Evolutionary conservation across 305 asterid species (phyloP).

Genomic region (Andrographis paniculata): DNA sequence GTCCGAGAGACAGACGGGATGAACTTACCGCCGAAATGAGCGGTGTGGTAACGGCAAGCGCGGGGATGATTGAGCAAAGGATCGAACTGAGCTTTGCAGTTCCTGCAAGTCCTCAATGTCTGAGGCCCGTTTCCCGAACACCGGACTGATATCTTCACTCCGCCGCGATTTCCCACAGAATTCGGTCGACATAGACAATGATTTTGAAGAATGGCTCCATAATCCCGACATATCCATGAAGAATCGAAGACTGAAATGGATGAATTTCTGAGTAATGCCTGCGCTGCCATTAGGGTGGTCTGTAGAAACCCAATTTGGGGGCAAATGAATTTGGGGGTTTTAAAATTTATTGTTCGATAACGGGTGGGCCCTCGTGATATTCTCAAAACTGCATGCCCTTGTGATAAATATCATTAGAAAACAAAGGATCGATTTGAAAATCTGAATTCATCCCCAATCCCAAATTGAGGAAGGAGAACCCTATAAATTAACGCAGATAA

Average conservation of each 20-base stretch:
- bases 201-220: conserved; percentile 13
- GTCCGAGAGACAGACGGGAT: neutral
- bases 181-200: conserved; percentile 5
- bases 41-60: conserved; percentile 78
- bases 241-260: conserved; percentile 13
- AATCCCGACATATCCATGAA: conserved; percentile 12
- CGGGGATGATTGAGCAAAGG: conserved; percentile 73
- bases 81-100: conserved; percentile 79
- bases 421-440: neutral
- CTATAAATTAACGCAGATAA: neutral
- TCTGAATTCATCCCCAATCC: neutral
- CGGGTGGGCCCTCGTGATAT: neutral
- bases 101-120: conserved; percentile 59
- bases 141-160: conserved; percentile 26
- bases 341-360: neutral
- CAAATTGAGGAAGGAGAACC: neutral
- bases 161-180: conserved; percentile 19
- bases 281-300: conserved; percentile 29
- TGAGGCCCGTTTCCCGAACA: conserved; percentile 41
- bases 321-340: neutral
- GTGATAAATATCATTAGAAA: neutral
- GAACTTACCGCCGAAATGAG: conserved; percentile 83
- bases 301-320: neutral
- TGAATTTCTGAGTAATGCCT: conserved; percentile 17
- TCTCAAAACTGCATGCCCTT: neutral